Evolutionary conservation across 2,329 filamentous ascomycete species (phyloP), one percentile per base, ranked within the genome.

Genomic region (Claviceps paspali): DNA sequence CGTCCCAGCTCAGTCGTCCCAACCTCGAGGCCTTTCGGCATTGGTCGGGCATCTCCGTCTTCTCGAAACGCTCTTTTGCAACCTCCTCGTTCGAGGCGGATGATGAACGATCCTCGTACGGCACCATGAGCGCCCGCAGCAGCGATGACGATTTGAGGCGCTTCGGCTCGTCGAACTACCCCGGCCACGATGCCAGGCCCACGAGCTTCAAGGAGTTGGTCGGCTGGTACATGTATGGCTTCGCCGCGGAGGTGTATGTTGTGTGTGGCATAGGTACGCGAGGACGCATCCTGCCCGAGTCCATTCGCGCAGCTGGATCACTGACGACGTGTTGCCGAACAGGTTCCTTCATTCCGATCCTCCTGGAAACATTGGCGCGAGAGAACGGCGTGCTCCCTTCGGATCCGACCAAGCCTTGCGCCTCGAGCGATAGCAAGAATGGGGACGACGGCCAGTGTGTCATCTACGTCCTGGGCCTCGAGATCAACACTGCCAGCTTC

Each of bases 191-290:
- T 58, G 82, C 77, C 18, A 72, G 88, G n/a, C 73, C 82, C 38
- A 96, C 91, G 8, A 94, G 83, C 56, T 64, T 63, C 48, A 88
- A 82, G 58, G 91, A 98, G 69, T 71, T 96, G 42, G 67, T 77
- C 28, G 91, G 88, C 49, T 98, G 92, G 83, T 98, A 96, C 60
- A 80, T 81, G 55, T 96, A 96, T 64, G 82, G 82, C 29, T 96
- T 93, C 68, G 91, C 91, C 18, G 86, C 88, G 15, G 91, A 98
- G 63, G 88, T 92, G 38, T 96, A 95, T 56, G 84, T 92, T 12
- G 83, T 96, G 39, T 96, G 91, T 57, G 60, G 57, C 36, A 61
- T 61, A 39, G 88, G 87, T 83, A 57, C 54, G 76, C 63, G 2
- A 18, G 19, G 10, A n/a, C n/a, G n/a, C n/a, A n/a, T n/a, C n/a